Conservation (phyloP, 257 asterid species). For the Vinca minor region DNA sequence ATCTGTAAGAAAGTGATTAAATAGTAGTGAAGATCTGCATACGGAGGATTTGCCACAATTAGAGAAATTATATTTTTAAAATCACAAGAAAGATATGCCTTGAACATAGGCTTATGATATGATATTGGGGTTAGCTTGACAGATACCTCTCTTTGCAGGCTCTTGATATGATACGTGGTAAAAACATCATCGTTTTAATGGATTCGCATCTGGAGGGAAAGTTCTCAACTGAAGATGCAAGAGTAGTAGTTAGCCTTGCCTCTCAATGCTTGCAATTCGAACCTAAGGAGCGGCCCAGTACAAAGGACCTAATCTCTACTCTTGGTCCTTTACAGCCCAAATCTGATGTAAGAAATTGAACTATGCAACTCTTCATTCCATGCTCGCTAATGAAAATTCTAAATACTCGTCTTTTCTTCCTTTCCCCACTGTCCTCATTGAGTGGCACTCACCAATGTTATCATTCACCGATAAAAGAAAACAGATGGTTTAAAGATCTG, state of each 20-base stretch:
- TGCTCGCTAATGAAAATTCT: neutral
- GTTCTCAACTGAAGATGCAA: slow-evolving; percentile 79
- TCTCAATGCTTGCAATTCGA: slow-evolving; percentile 78
- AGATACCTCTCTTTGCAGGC: slow-evolving; percentile 42
- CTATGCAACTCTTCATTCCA: neutral
- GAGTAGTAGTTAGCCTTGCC: slow-evolving; percentile 69
- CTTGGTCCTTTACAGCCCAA: slow-evolving; percentile 65
- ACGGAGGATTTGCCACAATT: neutral
- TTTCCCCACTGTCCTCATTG: neutral
- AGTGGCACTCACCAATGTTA: neutral
- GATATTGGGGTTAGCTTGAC: neutral
- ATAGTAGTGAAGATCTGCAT: neutral
- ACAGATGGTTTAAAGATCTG: neutral
- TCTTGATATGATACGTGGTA: slow-evolving; percentile 83
- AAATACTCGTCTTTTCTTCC: neutral
- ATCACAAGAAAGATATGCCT: neutral
- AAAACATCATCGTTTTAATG: slow-evolving; percentile 67
- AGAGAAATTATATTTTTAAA: neutral
- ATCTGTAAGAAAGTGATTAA: neutral
- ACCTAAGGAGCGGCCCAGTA: slow-evolving; percentile 85
- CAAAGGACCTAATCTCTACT: slow-evolving; percentile 65
- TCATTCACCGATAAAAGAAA: neutral
- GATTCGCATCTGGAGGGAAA: slow-evolving; percentile 89
- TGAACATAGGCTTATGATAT: neutral
- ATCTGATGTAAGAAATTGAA: slow-evolving; percentile 42